Conservation (phyloP, 495 filamentous ascomycete genomes). For the Aspergillus diversus region DNA sequence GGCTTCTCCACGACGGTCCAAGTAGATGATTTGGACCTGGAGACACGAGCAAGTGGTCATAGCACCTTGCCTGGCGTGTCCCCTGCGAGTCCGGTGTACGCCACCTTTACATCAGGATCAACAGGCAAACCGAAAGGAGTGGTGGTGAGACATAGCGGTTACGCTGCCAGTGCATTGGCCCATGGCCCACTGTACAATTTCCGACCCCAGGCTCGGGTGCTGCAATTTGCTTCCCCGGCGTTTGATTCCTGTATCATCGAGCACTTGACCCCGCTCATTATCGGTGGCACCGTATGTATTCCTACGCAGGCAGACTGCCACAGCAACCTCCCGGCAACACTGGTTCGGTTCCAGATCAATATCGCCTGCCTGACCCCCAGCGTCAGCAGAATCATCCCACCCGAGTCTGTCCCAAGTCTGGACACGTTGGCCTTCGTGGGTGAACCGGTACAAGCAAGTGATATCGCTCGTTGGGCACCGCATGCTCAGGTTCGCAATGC, state of each 20-base stretch:
- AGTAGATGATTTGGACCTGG: neutral
- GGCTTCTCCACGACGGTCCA: neutral
- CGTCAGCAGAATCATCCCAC: slow-evolving; percentile 18
- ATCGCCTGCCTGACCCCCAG: slow-evolving; percentile 34
- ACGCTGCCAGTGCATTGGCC: slow-evolving; percentile 5
- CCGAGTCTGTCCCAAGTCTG: slow-evolving; percentile 35
- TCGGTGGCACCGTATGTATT: slow-evolving; percentile 59
- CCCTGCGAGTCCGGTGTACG: slow-evolving; percentile 15
- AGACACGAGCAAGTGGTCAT: neutral
- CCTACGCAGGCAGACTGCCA: slow-evolving; percentile 45
- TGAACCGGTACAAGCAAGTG: slow-evolving; percentile 38
- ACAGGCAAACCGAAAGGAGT: slow-evolving; percentile 71
- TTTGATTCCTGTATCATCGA: slow-evolving; percentile 62
- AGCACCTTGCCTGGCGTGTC: neutral
- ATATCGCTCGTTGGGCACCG: slow-evolving; percentile 1
- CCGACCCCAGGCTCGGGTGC: slow-evolving; percentile 30
- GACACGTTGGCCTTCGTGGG: slow-evolving; percentile 38
- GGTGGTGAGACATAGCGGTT: neutral
- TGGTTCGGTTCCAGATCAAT: slow-evolving; percentile 27
- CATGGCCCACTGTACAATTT: neutral
- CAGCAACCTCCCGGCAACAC: slow-evolving; percentile 32
- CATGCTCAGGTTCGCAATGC: slow-evolving; percentile 9
- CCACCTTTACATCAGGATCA: slow-evolving; percentile 80
- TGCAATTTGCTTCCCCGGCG: slow-evolving; percentile 63
- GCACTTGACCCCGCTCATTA: slow-evolving; percentile 57